Percentiles rank a stretch among this genome's conserved stretches.
These are phyloP conservation scores for Colletotrichum acutatum DNA, from an alignment of 2,329 filamentous ascomycete species.

Conservation along the genomic window DNA sequence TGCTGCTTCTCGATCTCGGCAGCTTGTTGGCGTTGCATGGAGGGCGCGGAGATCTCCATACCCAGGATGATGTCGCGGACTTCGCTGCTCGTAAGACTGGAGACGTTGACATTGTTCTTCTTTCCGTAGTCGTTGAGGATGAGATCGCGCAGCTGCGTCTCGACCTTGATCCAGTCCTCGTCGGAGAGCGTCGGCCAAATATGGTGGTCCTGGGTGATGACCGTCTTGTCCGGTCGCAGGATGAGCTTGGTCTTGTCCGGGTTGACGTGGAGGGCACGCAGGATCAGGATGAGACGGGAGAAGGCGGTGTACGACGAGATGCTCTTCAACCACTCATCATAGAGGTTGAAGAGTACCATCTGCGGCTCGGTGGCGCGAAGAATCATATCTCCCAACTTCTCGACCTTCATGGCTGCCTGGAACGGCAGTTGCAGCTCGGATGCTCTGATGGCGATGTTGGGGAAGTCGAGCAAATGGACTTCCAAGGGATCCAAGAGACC, in stretches of 20 bases:
- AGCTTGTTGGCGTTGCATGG: constrained; percentile 97
- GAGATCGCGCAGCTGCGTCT: constrained; percentile 92
- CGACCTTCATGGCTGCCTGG: constrained; percentile 99
- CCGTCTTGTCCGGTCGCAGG: constrained; percentile 93
- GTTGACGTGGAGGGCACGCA: constrained; percentile 96
- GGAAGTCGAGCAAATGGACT: constrained; percentile 97
- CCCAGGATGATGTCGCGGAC: constrained; percentile 98
- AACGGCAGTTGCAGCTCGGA: constrained; percentile 97
- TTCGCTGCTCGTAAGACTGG: constrained; percentile 95
- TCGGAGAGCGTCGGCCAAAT: constrained; percentile 97
- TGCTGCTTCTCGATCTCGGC: constrained; percentile 99
- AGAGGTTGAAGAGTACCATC: constrained; percentile 99
- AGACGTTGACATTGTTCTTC: constrained; percentile 99
- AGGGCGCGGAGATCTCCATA: constrained; percentile 99
- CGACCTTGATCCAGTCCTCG: constrained; percentile 99
- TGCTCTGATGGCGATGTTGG: constrained; percentile 97
- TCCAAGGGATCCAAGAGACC: constrained; percentile 96
- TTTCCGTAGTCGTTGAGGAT: constrained; percentile 99
- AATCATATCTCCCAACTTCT: constrained; percentile 99
- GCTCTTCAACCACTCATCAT: constrained; percentile 98
- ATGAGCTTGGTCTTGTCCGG: constrained; percentile 98
- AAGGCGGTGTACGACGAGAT: constrained; percentile 99
- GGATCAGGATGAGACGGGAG: constrained; percentile 91
- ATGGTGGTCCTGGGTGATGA: constrained; percentile 98
- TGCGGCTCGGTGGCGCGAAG: constrained; percentile 97